Conservation (phyloP, 345 rosid species). For the Carallia pectinifolia region DNA sequence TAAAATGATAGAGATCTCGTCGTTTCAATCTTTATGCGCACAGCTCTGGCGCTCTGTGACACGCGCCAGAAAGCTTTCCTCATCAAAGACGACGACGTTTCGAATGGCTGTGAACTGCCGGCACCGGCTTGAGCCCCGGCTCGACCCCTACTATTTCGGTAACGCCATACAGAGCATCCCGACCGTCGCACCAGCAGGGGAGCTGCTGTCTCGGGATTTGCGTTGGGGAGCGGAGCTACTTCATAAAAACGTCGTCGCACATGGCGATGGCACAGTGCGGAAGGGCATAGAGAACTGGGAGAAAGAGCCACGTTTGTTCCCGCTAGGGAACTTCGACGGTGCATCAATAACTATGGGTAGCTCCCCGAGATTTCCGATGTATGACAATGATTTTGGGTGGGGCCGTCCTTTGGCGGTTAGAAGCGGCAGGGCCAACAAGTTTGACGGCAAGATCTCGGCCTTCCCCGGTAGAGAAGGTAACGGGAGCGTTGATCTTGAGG, state of each 20-base stretch:
- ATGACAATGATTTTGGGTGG: conserved; percentile 95
- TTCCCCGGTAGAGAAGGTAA: conserved; percentile 79
- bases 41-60: conserved; percentile 89
- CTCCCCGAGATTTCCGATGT: conserved; percentile 98
- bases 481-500: conserved; percentile 92
- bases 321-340: conserved; percentile 87
- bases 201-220: conserved; percentile 54
- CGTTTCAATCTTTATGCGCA: conserved; percentile 84
- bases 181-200: conserved; percentile 50
- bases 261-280: conserved; percentile 62
- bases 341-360: conserved; percentile 98
- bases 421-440: conserved; percentile 91
- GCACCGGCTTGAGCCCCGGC: conserved; percentile 73
- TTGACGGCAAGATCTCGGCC: conserved; percentile 94
- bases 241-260: conserved; percentile 76
- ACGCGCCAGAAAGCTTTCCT: conserved; percentile 66
- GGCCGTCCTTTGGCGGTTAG: conserved; percentile 82
- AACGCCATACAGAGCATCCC: conserved; percentile 98
- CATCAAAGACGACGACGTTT: conserved; percentile 64
- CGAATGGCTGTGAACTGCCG: conserved; percentile 98
- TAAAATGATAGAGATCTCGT: conserved; percentile 64
- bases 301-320: conserved; percentile 72
- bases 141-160: conserved; percentile 77
- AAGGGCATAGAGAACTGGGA: conserved; percentile 74
- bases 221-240: conserved; percentile 63